phyloP scores from a whole-genome alignment of 192 early-diverging fungal species.

The Chytriomyces hyalinus region DNA sequence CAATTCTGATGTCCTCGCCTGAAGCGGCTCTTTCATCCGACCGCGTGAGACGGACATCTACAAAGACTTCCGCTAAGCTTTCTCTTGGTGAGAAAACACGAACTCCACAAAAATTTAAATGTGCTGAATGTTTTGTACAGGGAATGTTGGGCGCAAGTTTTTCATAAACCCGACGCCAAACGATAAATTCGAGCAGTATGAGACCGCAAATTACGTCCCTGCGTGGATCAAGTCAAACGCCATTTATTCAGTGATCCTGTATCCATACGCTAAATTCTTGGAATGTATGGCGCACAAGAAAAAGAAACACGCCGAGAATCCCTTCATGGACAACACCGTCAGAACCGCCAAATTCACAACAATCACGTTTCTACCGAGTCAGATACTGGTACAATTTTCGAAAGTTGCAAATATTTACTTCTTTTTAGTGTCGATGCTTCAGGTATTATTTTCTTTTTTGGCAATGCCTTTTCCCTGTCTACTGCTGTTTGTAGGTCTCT shows the following conservation, averaged over 20 bases:
- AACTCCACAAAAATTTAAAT: background rate
- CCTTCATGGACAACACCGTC: conserved; percentile 59
- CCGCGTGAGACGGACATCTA: background rate
- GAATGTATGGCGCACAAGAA: background rate
- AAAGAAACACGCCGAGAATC: background rate
- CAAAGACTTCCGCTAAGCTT: background rate
- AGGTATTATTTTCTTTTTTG: conserved; percentile 50
- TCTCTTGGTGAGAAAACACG: background rate
- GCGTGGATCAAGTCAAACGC: conserved; percentile 31
- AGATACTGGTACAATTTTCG: conserved; percentile 69
- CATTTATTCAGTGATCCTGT: conserved; percentile 14
- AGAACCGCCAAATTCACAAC: conserved; percentile 69
- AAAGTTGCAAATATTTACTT: conserved; percentile 76
- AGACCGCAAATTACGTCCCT: conserved; percentile 9
- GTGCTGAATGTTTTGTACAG: background rate
- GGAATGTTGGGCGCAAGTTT: conserved; percentile 23
- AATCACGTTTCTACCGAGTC: conserved; percentile 65
- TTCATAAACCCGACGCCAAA: conserved; percentile 16
- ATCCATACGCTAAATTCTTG: conserved; percentile 24
- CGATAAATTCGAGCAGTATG: conserved; percentile 27
- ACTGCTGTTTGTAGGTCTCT: background rate
- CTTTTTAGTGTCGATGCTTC: conserved; percentile 86
- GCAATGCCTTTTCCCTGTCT: conserved; percentile 3
- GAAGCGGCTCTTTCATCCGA: background rate
- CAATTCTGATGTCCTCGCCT: background rate